These are phyloP conservation scores for Colletotrichum abscissum DNA, from an alignment of 2,329 filamentous ascomycete species.

Conservation along the genomic window DNA sequence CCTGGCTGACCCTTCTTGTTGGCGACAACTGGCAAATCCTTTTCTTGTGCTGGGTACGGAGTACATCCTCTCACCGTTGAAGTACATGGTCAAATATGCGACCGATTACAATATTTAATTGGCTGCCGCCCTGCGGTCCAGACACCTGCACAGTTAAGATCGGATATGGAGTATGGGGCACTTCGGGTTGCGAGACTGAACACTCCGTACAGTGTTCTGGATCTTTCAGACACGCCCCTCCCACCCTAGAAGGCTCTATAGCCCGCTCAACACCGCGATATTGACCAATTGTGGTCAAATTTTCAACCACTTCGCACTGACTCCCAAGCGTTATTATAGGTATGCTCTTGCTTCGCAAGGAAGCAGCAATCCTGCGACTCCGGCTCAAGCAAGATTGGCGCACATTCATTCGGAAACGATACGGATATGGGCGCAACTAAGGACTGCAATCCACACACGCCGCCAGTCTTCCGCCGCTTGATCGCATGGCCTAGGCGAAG, in stretches of 20 bases:
- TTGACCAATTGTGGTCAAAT: slow-evolving; percentile 2
- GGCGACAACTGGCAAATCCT: neutral
- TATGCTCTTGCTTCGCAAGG: neutral
- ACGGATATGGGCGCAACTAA: neutral
- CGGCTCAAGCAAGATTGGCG: neutral
- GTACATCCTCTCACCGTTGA: neutral
- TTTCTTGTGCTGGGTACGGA: neutral
- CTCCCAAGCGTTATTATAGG: neutral
- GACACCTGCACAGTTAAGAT: neutral
- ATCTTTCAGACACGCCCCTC: slow-evolving; percentile 16
- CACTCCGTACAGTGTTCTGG: neutral
- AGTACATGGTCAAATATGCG: neutral
- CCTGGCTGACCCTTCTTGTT: slow-evolving; percentile 16
- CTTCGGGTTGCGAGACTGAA: neutral
- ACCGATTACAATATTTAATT: neutral
- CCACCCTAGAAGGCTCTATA: neutral
- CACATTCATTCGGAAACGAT: neutral
- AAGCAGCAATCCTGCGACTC: neutral
- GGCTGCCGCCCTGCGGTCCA: slow-evolving; percentile 10
- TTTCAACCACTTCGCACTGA: neutral
- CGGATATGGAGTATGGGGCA: neutral
- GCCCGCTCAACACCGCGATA: neutral
- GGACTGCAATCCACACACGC: neutral
- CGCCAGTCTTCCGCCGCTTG: neutral
- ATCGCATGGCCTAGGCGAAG: neutral